These are phyloP conservation scores for Stephania yunnanensis DNA, from an alignment of 164 flowering plant genomes.

Conservation along the genomic window DNA sequence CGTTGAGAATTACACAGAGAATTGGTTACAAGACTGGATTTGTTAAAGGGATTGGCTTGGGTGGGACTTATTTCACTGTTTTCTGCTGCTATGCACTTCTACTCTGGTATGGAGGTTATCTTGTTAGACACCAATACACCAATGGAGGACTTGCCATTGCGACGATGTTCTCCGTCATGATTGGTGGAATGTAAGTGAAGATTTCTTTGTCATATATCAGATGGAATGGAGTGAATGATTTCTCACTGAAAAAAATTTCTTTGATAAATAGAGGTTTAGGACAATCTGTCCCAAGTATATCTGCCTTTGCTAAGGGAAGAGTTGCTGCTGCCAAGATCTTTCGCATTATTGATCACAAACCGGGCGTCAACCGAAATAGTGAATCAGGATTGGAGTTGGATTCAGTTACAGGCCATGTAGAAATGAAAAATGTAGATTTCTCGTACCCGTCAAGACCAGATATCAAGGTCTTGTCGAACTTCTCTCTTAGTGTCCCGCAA, in stretches of 20 bases:
- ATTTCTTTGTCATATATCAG: not conserved
- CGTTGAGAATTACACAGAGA: slow-evolving; percentile 56
- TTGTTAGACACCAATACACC: slow-evolving; percentile 78
- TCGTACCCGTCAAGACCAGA: slow-evolving; percentile 79
- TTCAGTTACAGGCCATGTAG: slow-evolving; percentile 69
- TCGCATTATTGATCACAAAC: slow-evolving; percentile 72
- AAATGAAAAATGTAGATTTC: slow-evolving; percentile 64
- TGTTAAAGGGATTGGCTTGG: slow-evolving; percentile 83
- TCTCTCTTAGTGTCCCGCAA: slow-evolving; percentile 59
- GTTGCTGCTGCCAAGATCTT: slow-evolving; percentile 88
- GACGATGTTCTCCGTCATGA: slow-evolving; percentile 94
- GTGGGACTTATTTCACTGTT: slow-evolving; percentile 91
- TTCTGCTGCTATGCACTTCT: slow-evolving; percentile 94
- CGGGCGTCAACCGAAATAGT: slow-evolving; percentile 49
- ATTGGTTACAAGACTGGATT: slow-evolving; percentile 84
- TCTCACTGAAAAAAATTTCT: slow-evolving; percentile 1
- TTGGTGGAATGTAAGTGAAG: slow-evolving; percentile 87
- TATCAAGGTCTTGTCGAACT: slow-evolving; percentile 47
- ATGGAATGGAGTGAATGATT: not conserved
- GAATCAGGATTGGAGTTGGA: slow-evolving; percentile 69
- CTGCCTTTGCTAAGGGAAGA: slow-evolving; percentile 85
- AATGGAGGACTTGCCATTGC: slow-evolving; percentile 96
- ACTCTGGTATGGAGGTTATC: slow-evolving; percentile 96
- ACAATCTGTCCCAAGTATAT: slow-evolving; percentile 86
- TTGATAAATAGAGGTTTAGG: slow-evolving; percentile 61